A percentile compares a stretch with the other conserved stretches of the same genome.
phyloP scores from a whole-genome alignment of 805 yeast species.

The Starmerella ratchasimensis region DNA sequence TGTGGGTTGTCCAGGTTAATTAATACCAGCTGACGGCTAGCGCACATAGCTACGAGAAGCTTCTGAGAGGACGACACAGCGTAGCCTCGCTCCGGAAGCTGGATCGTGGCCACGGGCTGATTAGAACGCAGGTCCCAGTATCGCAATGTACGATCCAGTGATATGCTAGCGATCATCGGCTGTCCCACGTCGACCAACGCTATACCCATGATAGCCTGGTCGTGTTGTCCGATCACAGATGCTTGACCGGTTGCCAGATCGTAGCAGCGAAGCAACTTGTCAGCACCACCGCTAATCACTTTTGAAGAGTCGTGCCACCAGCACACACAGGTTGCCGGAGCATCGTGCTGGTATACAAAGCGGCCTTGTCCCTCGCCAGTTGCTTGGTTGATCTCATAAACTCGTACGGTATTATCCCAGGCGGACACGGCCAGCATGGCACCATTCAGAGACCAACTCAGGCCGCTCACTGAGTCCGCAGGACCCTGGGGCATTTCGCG shows the following conservation, averaged over 20 bases:
- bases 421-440: conserved; percentile 71
- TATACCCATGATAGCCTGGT: conserved; percentile 61
- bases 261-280: conserved; percentile 69
- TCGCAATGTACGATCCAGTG: conserved; percentile 90
- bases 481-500: conserved; percentile 18
- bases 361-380: conserved; percentile 75
- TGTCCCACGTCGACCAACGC: conserved; percentile 62
- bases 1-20: conserved; percentile 71
- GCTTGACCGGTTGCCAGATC: conserved; percentile 73
- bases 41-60: conserved; percentile 83
- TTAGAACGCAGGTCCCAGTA: conserved; percentile 91
- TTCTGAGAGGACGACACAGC: conserved; percentile 74
- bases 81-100: conserved; percentile 82
- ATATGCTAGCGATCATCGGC: conserved; percentile 75
- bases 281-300: conserved; percentile 80
- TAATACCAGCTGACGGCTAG: conserved; percentile 68
- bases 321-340: conserved; percentile 66
- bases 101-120: conserved; percentile 59
- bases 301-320: conserved; percentile 83
- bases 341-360: conserved; percentile 81
- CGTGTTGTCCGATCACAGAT: conserved; percentile 76
- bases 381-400: conserved; percentile 61
- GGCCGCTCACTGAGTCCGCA: conserved; percentile 65
- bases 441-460: conserved; percentile 75
- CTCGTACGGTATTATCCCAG: conserved; percentile 91